phyloP scores from a whole-genome alignment of 495 filamentous ascomycete species.

The Aspergillus sparsus region DNA sequence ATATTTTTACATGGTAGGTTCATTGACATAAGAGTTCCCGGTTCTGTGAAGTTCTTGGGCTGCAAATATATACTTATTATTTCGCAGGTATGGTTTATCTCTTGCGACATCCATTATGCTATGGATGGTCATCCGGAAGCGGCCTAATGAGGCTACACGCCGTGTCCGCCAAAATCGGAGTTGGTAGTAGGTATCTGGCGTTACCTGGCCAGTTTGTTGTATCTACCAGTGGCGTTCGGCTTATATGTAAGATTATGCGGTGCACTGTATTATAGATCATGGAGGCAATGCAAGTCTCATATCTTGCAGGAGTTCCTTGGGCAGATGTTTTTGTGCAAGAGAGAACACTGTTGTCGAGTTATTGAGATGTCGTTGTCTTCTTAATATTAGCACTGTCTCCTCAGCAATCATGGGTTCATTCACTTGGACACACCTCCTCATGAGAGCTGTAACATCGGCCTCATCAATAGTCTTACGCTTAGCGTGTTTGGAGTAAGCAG shows the following conservation, averaged over 20 bases:
- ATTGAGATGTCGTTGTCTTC: conserved; percentile 79
- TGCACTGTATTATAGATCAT: conserved; percentile 31
- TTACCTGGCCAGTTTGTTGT: conserved; percentile 8
- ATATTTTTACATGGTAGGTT: conserved; percentile 95
- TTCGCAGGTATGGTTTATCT: conserved; percentile 81
- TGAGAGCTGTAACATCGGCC: conserved; percentile 74
- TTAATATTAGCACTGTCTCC: conserved; percentile 31
- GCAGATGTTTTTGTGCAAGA: conserved; percentile 77
- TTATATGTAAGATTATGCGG: conserved; percentile 14
- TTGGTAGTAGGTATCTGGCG: conserved; percentile 55
- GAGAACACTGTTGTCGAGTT: conserved; percentile 75
- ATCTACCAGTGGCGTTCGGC: conserved; percentile 30
- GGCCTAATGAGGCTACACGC: conserved; percentile 68
- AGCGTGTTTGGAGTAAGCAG: conserved; percentile 77
- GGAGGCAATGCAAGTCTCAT: conserved; percentile 69
- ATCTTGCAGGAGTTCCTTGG: conserved; percentile 79
- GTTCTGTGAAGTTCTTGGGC: background rate
- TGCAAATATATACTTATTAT: conserved; percentile 25
- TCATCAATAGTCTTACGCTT: conserved; percentile 84
- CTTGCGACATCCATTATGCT: conserved; percentile 91
- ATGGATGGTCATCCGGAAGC: conserved; percentile 86
- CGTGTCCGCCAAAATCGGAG: conserved; percentile 78
- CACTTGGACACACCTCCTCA: conserved; percentile 63
- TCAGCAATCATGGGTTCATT: background rate
- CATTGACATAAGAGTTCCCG: background rate